phyloP scores from a whole-genome alignment of 352 stramenopile species.

The Globisporangium cederbergense region DNA sequence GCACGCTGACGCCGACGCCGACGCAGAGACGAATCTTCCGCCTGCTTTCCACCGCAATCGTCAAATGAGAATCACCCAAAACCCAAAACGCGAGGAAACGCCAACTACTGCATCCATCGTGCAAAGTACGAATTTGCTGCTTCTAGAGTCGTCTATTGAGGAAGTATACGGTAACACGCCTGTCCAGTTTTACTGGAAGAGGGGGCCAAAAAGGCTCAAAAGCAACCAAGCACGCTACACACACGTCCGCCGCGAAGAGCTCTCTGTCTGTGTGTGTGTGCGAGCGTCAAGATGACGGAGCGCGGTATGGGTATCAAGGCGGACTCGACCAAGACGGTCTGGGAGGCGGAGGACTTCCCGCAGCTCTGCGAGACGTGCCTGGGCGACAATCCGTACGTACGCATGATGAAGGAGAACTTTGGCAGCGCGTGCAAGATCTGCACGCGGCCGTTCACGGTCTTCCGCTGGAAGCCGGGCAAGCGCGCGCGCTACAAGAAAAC shows the following conservation, averaged over 20 bases:
- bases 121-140: not conserved
- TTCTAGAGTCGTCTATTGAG: not conserved
- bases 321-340: conserved; percentile 80
- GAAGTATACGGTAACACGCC: not conserved
- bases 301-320: conserved; percentile 87
- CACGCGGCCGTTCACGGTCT: conserved; percentile 96
- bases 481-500: conserved; percentile 98
- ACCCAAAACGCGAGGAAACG: too few species aligned
- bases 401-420: conserved; percentile 97
- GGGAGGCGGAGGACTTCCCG: conserved; percentile 96
- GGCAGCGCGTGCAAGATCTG: conserved; percentile 99
- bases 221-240: not conserved
- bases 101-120: not conserved
- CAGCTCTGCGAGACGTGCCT: conserved; percentile 98
- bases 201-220: conserved; percentile 13
- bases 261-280: not conserved
- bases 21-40: not conserved
- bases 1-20: not conserved
- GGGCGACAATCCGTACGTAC: conserved; percentile 98
- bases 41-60: not conserved
- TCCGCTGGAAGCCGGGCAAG: conserved; percentile 97
- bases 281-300: conserved; percentile 53
- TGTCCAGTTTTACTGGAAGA: conserved; percentile 9
- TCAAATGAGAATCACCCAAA: too few species aligned
- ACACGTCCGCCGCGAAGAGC: not conserved